phyloP scores from a whole-genome alignment of 2,329 filamentous ascomycete genomes.

The Penicillium hesseltinei region DNA sequence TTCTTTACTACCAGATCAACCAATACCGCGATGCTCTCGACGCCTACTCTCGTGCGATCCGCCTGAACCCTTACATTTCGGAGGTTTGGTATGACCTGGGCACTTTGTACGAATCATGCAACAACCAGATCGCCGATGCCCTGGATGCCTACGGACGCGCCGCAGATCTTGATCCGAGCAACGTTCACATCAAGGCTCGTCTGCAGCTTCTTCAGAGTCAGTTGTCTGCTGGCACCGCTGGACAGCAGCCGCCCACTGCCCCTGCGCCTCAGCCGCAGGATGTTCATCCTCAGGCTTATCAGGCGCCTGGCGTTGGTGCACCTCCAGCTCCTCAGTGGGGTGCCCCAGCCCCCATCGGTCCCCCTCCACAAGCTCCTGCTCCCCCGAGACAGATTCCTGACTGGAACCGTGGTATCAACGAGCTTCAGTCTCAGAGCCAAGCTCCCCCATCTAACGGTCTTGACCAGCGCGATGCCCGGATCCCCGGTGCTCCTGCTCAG shows the following conservation, averaged over 20 bases:
- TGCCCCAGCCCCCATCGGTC: conserved; percentile 59
- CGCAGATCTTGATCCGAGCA: conserved; percentile 86
- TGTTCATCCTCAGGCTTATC: conserved; percentile 92
- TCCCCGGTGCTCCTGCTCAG: conserved; percentile 66
- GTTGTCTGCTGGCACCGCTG: conserved; percentile 65
- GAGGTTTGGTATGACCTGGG: conserved; percentile 99
- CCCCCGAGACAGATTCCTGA: conserved; percentile 61
- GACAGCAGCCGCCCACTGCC: conserved; percentile 65
- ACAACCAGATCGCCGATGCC: conserved; percentile 96
- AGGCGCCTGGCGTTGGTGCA: conserved; percentile 75
- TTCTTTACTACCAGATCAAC: conserved; percentile 99
- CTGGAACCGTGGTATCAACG: conserved; percentile 69
- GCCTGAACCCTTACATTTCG: conserved; percentile 95
- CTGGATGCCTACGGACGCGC: conserved; percentile 93
- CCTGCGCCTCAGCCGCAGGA: conserved; percentile 80
- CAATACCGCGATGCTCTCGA: conserved; percentile 97
- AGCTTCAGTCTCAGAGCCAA: conserved; percentile 63
- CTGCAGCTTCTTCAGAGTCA: conserved; percentile 80
- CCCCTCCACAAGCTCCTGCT: conserved; percentile 58
- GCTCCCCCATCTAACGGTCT: conserved; percentile 68
- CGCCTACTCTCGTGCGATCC: conserved; percentile 94
- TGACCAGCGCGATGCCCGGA: conserved; percentile 72
- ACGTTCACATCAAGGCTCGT: conserved; percentile 94
- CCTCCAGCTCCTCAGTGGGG: conserved; percentile 89
- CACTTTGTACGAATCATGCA: conserved; percentile 97